These are phyloP conservation scores for Penicillium longicatenatum DNA, from an alignment of 495 filamentous ascomycete genomes.

Conservation along the genomic window DNA sequence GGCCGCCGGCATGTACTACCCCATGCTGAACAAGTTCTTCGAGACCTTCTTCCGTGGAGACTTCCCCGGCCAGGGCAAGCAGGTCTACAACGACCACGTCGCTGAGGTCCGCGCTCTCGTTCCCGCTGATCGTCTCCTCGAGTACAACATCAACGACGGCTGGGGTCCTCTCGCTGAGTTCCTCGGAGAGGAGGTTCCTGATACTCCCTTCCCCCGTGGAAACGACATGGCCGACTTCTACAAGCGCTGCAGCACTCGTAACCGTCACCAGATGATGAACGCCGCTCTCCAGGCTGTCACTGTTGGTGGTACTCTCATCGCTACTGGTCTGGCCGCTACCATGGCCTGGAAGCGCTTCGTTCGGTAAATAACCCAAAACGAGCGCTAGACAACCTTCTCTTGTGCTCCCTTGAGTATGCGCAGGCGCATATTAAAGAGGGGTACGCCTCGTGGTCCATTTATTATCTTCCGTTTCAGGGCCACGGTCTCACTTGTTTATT, in stretches of 20 bases:
- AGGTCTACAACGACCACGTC: constrained; percentile 51
- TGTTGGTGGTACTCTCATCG: constrained; percentile 47
- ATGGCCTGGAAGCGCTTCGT: constrained; percentile 47
- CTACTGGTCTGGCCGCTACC: constrained; percentile 41
- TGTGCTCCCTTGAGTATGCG: not conserved
- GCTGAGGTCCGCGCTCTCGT: constrained; percentile 48
- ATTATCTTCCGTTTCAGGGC: not conserved
- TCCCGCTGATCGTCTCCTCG: constrained; percentile 54
- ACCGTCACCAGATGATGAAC: constrained; percentile 65
- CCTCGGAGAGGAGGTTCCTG: constrained; percentile 60
- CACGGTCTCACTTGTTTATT: not conserved
- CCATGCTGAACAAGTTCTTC: constrained; percentile 62
- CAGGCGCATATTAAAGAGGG: not conserved
- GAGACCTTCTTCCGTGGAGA: constrained; percentile 56
- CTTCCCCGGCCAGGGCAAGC: constrained; percentile 53
- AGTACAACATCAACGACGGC: constrained; percentile 65
- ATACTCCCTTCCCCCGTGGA: constrained; percentile 46
- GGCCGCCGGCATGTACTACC: constrained; percentile 60
- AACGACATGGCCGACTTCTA: constrained; percentile 61
- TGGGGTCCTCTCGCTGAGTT: constrained; percentile 71
- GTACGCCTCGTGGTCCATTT: not conserved
- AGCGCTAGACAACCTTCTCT: not conserved
- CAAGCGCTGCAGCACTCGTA: constrained; percentile 57
- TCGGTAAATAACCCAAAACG: constrained; percentile 27
- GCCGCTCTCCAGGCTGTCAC: constrained; percentile 54